phyloP scores from a whole-genome alignment of 2,329 filamentous ascomycete species.

The Fusarium chuoi region DNA sequence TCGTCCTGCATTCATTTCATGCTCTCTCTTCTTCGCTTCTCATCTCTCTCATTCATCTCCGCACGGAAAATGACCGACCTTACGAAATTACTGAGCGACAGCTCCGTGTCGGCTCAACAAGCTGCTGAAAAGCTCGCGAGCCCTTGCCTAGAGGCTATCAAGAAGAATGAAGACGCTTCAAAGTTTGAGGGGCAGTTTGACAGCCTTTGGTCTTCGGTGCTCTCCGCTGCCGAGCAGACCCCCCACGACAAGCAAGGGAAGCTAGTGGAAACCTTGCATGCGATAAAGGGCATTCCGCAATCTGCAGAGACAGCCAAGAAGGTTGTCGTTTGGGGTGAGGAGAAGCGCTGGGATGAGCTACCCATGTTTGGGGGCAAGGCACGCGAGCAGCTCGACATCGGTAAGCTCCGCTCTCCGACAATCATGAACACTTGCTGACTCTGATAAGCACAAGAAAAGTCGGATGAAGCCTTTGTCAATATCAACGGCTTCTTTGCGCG shows the following conservation, averaged over 20 bases:
- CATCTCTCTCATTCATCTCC: background rate
- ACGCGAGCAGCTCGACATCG: slow-evolving; percentile 29
- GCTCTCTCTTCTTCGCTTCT: background rate
- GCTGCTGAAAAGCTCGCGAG: slow-evolving; percentile 20
- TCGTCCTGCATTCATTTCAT: background rate
- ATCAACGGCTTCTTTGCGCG: slow-evolving; percentile 34
- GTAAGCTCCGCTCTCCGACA: background rate
- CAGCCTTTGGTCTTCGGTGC: slow-evolving; percentile 22
- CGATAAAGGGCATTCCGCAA: slow-evolving; percentile 26
- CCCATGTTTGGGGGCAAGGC: slow-evolving; percentile 30
- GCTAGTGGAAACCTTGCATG: slow-evolving; percentile 33
- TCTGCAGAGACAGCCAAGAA: slow-evolving; percentile 18
- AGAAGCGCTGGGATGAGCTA: slow-evolving; percentile 27
- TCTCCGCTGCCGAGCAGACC: slow-evolving; percentile 34
- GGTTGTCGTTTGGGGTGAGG: slow-evolving; percentile 30
- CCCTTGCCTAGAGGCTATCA: slow-evolving; percentile 16
- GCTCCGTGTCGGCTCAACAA: slow-evolving; percentile 10
- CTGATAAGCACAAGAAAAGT: slow-evolving; percentile 15
- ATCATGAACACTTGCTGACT: background rate
- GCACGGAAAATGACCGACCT: slow-evolving; percentile 25
- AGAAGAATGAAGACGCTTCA: slow-evolving; percentile 5
- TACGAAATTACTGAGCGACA: slow-evolving; percentile 1
- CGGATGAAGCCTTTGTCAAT: slow-evolving; percentile 16
- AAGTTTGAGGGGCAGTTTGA: slow-evolving; percentile 26
- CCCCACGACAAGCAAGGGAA: slow-evolving; percentile 35